Percentiles rank a stretch among this genome's conserved stretches.
Conservation (phyloP, 257 asterid genomes). For the Plantago major region DNA sequence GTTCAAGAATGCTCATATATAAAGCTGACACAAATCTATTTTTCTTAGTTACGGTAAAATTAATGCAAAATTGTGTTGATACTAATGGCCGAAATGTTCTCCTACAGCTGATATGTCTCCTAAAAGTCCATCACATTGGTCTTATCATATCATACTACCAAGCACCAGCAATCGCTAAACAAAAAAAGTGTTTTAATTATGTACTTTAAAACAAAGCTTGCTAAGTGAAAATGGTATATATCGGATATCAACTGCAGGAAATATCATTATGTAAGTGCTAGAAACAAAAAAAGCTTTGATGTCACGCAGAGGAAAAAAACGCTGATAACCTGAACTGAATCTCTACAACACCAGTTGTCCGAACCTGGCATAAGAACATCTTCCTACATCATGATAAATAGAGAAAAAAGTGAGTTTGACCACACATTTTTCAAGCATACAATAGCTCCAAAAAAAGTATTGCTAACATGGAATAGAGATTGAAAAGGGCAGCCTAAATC, state of each 20-base stretch:
- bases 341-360: constrained; percentile 97
- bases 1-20: constrained; percentile 17
- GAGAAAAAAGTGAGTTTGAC: constrained; percentile 7
- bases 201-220: neutral
- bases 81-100: constrained; percentile 6
- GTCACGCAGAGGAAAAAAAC: constrained; percentile 16
- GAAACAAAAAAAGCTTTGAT: constrained; percentile 1
- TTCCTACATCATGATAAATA: constrained; percentile 58
- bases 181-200: neutral
- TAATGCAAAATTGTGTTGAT: constrained; percentile 1
- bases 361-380: constrained; percentile 98
- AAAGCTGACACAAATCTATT: constrained; percentile 14
- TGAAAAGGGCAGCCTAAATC: too few species aligned
- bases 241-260: constrained; percentile 12
- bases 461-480: too few species aligned
- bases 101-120: neutral
- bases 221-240: neutral
- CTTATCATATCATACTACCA: too few species aligned
- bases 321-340: constrained; percentile 91
- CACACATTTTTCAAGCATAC: neutral
- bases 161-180: too few species aligned
- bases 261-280: constrained; percentile 8
- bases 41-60: constrained; percentile 5
- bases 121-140: too few species aligned
- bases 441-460: neutral